A percentile compares a stretch with the other conserved stretches of the same genome.
Conservation (phyloP, 495 filamentous ascomycete genomes). For the Tuber melanosporum region DNA sequence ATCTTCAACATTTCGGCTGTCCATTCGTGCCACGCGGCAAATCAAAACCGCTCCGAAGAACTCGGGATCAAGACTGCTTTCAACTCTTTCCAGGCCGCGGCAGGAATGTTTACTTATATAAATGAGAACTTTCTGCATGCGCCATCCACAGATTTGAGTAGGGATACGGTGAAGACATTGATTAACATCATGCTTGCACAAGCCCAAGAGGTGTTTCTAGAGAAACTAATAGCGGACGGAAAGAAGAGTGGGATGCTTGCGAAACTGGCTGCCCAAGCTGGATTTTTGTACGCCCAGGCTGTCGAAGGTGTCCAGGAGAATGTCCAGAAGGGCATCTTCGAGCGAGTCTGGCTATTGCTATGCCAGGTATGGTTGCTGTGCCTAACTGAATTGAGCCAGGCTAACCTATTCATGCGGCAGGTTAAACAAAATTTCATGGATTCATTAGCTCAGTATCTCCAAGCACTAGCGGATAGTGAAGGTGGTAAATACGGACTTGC, state of each 20-base stretch:
- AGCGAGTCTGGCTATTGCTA: conserved; percentile 86
- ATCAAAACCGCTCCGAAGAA: conserved; percentile 87
- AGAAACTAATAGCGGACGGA: conserved; percentile 86
- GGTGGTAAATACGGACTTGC: conserved; percentile 79
- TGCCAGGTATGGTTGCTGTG: conserved; percentile 55
- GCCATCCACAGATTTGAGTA: conserved; percentile 85
- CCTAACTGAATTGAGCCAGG: conserved; percentile 11
- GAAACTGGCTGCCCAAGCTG: conserved; percentile 85
- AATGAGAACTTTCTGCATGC: conserved; percentile 99
- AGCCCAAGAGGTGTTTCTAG: conserved; percentile 91
- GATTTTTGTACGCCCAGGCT: conserved; percentile 78
- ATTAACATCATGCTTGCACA: conserved; percentile 91
- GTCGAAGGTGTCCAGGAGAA: conserved; percentile 87
- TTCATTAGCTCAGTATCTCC: conserved; percentile 86
- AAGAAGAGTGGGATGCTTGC: conserved; percentile 91
- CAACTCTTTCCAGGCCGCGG: conserved; percentile 95
- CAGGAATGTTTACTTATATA: conserved; percentile 99
- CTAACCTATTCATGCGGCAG: conserved; percentile 41
- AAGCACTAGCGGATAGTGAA: conserved; percentile 86
- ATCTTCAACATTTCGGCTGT: conserved; percentile 99
- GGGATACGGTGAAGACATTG: conserved; percentile 89
- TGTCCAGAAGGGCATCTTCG: conserved; percentile 83
- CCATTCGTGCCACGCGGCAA: conserved; percentile 87
- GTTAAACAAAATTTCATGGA: conserved; percentile 78
- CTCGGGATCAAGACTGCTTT: conserved; percentile 90